Conservation (phyloP, 78 protist species). For the Mantamonas sphyraenae region DNA sequence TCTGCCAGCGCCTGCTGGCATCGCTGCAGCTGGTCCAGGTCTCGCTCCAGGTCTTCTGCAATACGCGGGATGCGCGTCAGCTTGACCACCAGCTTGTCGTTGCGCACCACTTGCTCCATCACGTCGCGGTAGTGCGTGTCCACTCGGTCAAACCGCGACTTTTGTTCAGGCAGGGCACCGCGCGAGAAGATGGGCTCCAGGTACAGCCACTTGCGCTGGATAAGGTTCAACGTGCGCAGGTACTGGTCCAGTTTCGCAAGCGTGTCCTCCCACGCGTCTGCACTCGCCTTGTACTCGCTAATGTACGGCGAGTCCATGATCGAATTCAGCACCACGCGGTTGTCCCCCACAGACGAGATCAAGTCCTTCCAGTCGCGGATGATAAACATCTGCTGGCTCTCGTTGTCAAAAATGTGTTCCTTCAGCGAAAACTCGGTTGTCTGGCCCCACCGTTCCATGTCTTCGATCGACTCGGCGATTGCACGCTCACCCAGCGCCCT, state of each 20-base stretch:
- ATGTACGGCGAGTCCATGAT: constrained; percentile 60
- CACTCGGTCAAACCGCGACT: no score
- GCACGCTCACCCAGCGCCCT: not conserved
- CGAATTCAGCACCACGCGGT: constrained; percentile 53
- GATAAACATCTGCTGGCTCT: constrained; percentile 5
- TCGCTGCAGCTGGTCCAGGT: constrained; percentile 60
- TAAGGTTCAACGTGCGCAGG: constrained; percentile 28
- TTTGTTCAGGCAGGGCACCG: constrained; percentile 80
- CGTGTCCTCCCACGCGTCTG: not conserved
- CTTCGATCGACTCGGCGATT: not conserved
- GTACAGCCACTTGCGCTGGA: constrained; percentile 89
- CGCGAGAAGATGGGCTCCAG: constrained; percentile 82
- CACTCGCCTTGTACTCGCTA: not conserved
- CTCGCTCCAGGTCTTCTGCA: constrained; percentile 3
- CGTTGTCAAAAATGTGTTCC: not conserved
- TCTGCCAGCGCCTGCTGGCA: constrained; percentile 67
- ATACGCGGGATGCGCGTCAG: constrained; percentile 14
- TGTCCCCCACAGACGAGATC: constrained; percentile 58
- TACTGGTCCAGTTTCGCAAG: constrained; percentile 28
- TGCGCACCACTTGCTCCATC: constrained; percentile 18
- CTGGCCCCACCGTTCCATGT: not conserved
- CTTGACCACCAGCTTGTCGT: constrained; percentile 22
- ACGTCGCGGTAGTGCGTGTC: constrained; percentile 50
- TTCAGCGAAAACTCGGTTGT: not conserved
- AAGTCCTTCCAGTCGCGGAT: constrained; percentile 81